Conservation (phyloP, 768 basidiomycete genomes). For the Suillus subaureus region DNA sequence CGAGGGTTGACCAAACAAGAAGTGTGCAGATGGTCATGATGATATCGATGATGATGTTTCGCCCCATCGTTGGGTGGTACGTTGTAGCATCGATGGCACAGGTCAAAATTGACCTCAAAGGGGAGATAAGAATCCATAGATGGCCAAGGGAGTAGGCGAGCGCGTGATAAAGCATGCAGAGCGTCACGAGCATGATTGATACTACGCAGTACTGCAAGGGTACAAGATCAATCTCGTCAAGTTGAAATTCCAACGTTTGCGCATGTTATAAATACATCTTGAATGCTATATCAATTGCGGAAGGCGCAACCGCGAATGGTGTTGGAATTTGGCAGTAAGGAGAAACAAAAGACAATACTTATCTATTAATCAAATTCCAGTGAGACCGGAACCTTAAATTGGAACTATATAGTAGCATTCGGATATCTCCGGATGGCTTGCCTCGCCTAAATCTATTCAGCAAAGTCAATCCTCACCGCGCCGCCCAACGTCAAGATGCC, state of each 20-base stretch:
- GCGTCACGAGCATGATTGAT: neutral
- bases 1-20: neutral
- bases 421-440: slow-evolving; percentile 41
- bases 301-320: neutral
- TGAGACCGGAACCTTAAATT: slow-evolving; percentile 16
- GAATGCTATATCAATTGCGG: neutral
- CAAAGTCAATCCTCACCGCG: slow-evolving; percentile 28
- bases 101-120: neutral
- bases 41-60: neutral
- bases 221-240: neutral
- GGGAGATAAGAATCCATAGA: neutral
- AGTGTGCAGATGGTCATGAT: neutral
- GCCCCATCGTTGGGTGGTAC: neutral
- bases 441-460: slow-evolving; percentile 10
- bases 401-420: slow-evolving; percentile 29
- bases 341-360: neutral
- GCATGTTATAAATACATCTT: neutral
- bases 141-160: neutral
- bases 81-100: neutral
- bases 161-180: neutral
- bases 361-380: neutral
- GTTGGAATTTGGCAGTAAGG: neutral
- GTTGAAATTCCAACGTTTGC: neutral
- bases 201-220: neutral
- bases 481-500: slow-evolving; percentile 44